Conservation (phyloP, 768 basidiomycete species). For the Amanita pallidorosea region DNA sequence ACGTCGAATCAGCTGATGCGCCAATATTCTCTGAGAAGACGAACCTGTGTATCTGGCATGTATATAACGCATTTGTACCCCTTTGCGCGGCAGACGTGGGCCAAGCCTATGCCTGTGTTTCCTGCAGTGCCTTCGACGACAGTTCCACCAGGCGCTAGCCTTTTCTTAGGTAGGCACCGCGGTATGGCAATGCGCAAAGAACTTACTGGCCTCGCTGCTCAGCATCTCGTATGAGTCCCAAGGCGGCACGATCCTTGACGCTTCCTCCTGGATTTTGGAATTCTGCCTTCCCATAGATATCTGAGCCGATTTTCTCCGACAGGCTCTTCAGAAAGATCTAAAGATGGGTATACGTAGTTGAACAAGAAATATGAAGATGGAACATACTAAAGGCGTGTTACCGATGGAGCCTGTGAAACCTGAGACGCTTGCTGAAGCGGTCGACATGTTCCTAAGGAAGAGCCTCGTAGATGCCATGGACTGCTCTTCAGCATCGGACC, state of each 20-base stretch:
- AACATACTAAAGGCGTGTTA: constrained; percentile 81
- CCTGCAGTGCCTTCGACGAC: constrained; percentile 98
- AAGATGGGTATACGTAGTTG: background rate
- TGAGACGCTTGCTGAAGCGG: constrained; percentile 27
- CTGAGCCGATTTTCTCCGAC: constrained; percentile 73
- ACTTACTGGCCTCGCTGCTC: constrained; percentile 75
- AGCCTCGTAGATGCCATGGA: background rate
- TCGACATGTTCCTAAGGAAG: background rate
- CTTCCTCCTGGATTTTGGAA: constrained; percentile 98
- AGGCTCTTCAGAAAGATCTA: constrained; percentile 79
- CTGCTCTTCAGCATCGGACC: too few relatives aligned
- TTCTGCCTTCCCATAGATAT: constrained; percentile 93
- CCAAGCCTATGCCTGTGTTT: constrained; percentile 94
- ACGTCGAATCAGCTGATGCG: background rate
- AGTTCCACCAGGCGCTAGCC: constrained; percentile 87
- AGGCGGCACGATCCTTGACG: constrained; percentile 94
- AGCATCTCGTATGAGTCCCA: constrained; percentile 79
- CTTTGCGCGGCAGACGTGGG: constrained; percentile 84
- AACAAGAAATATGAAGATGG: background rate
- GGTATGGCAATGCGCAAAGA: background rate
- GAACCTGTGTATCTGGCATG: constrained; percentile 91
- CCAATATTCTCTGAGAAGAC: constrained; percentile 3
- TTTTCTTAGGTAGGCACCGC: constrained; percentile 13
- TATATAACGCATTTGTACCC: constrained; percentile 99
- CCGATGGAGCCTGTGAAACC: constrained; percentile 87